Conservation (phyloP, 1,284 basidiomycete species). For the Testicularia cyperi region DNA sequence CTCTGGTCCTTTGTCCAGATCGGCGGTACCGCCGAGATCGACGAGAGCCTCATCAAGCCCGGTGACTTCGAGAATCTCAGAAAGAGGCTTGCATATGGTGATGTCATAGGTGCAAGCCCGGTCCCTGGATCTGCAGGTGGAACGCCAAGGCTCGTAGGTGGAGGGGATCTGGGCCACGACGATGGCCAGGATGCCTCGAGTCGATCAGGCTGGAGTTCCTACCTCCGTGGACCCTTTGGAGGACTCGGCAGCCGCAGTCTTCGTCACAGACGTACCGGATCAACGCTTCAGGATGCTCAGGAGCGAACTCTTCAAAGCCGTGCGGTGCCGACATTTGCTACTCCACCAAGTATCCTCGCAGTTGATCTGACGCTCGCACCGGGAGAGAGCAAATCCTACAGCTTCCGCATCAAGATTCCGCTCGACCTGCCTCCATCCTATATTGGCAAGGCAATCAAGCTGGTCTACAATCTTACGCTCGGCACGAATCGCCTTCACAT, state of each 20-base stretch:
- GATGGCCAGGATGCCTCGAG: slow-evolving; percentile 7
- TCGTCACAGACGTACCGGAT: slow-evolving; percentile 61
- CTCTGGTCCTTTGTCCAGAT: slow-evolving; percentile 84
- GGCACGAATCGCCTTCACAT: slow-evolving; percentile 71
- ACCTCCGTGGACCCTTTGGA: slow-evolving; percentile 16
- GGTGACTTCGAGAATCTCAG: slow-evolving; percentile 61
- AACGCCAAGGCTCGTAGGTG: slow-evolving; percentile 43
- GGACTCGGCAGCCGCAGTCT: slow-evolving; percentile 7
- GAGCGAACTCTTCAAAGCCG: slow-evolving; percentile 58
- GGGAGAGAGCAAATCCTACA: slow-evolving; percentile 74
- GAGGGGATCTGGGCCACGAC: slow-evolving; percentile 48
- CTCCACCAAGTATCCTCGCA: slow-evolving; percentile 78
- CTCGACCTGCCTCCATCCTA: slow-evolving; percentile 84
- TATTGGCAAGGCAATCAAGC: slow-evolving; percentile 76
- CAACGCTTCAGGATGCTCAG: slow-evolving; percentile 67
- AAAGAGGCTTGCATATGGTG: slow-evolving; percentile 53
- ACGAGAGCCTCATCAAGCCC: slow-evolving; percentile 61
- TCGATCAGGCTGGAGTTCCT: slow-evolving; percentile 20
- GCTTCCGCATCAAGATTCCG: slow-evolving; percentile 60
- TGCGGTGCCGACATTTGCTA: slow-evolving; percentile 76
- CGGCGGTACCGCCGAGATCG: slow-evolving; percentile 68
- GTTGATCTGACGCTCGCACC: slow-evolving; percentile 76
- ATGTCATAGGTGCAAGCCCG: slow-evolving; percentile 42
- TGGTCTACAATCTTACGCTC: slow-evolving; percentile 84
- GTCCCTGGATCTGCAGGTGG: slow-evolving; percentile 18